These are phyloP conservation scores for Penicillium sp. DNA, from an alignment of 2,329 filamentous ascomycete genomes.

Conservation along the genomic window DNA sequence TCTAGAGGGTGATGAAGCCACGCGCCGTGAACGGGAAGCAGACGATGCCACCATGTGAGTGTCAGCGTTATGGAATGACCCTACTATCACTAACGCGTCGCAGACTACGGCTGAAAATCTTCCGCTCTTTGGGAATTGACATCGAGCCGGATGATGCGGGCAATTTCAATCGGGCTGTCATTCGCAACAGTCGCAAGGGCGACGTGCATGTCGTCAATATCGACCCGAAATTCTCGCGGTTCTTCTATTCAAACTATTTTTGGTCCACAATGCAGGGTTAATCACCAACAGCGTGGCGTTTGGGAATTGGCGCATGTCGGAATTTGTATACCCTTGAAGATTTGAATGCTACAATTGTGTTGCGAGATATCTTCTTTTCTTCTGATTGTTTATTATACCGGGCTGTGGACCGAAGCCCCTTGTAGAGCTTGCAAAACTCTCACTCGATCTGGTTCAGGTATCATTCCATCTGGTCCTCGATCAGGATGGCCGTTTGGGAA, in stretches of 20 bases:
- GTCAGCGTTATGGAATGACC: background rate
- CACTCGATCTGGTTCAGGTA: constrained; percentile 21
- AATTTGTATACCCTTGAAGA: constrained; percentile 20
- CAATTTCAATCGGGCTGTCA: constrained; percentile 77
- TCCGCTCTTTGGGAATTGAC: constrained; percentile 84
- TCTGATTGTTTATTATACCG: background rate
- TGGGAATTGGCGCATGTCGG: constrained; percentile 9
- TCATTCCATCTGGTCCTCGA: constrained; percentile 2
- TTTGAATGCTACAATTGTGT: constrained; percentile 10
- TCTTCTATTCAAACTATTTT: constrained; percentile 93
- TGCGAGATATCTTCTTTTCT: background rate
- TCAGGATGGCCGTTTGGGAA: constrained; percentile 22
- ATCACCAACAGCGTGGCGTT: constrained; percentile 19
- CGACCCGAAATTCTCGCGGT: constrained; percentile 82
- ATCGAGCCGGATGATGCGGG: constrained; percentile 74
- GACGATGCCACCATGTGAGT: constrained; percentile 44
- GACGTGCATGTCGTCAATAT: constrained; percentile 94
- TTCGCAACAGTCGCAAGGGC: constrained; percentile 77
- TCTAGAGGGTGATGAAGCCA: constrained; percentile 61
- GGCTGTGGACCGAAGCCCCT: constrained; percentile 3
- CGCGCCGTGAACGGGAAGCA: constrained; percentile 47
- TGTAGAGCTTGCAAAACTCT: constrained; percentile 18
- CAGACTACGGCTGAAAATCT: constrained; percentile 78
- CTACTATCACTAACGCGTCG: constrained; percentile 7
- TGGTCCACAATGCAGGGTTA: constrained; percentile 72